These are phyloP conservation scores for Aspergillus flavus DNA, from an alignment of 2,329 filamentous ascomycete genomes.

Conservation along the genomic window DNA sequence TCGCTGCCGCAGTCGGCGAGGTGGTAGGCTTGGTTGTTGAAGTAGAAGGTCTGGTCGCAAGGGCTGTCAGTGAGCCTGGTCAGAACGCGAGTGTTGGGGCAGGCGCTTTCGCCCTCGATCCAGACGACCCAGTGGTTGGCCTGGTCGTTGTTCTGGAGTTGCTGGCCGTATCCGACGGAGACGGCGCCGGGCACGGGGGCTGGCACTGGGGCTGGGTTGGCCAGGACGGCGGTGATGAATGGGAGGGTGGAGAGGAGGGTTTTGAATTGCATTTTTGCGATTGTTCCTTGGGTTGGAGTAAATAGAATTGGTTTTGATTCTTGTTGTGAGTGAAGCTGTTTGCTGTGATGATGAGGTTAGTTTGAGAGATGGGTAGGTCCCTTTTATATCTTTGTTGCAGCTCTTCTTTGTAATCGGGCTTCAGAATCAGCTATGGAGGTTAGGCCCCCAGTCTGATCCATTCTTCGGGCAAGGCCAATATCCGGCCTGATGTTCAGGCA, in stretches of 20 bases:
- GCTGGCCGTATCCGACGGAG: not conserved
- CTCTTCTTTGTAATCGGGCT: not conserved
- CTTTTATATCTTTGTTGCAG: not conserved
- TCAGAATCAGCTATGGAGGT: not conserved
- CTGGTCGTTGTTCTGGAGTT: not conserved
- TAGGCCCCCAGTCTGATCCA: not conserved
- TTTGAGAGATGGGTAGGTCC: not conserved
- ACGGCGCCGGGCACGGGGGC: not conserved
- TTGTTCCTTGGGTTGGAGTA: not conserved
- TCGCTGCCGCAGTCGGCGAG: not conserved
- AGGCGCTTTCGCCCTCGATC: not conserved
- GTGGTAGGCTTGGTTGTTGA: not conserved
- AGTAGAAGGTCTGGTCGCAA: not conserved
- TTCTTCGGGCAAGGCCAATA: not conserved
- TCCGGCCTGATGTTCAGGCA: not conserved
- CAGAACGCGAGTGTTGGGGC: not conserved
- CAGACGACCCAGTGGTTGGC: constrained; percentile 3
- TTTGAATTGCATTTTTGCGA: not conserved
- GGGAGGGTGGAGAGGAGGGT: not conserved
- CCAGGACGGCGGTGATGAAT: not conserved
- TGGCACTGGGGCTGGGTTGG: not conserved
- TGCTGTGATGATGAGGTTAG: not conserved
- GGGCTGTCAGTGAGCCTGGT: not conserved
- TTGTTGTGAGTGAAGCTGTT: not conserved
- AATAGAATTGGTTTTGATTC: not conserved